Conservation (phyloP, 1,284 basidiomycete genomes). For the Leccinum laetum region DNA sequence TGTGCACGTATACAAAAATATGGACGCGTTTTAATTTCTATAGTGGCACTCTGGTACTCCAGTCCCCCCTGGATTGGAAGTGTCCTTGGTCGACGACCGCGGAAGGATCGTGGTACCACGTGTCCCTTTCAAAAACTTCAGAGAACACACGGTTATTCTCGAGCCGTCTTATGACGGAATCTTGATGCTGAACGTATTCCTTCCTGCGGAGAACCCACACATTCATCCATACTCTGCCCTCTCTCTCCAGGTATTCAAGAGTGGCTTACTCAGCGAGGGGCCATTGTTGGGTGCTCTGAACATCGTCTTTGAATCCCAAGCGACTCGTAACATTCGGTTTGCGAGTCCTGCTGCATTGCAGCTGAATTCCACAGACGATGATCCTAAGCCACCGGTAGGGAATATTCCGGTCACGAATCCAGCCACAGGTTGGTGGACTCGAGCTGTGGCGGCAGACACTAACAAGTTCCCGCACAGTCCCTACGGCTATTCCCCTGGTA, state of each 20-base stretch:
- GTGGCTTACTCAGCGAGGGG: too few relatives aligned
- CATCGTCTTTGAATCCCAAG: slow-evolving; percentile 12
- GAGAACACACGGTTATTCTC: neutral
- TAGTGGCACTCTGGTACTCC: slow-evolving; percentile 10
- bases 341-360: slow-evolving; percentile 7
- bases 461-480: too few relatives aligned
- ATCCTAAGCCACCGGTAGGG: neutral
- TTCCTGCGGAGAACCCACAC: neutral
- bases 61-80: slow-evolving; percentile 2
- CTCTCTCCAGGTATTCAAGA: slow-evolving; percentile 5
- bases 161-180: slow-evolving; percentile 7
- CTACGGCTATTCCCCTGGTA: too few relatives aligned
- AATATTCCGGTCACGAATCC: slow-evolving; percentile 8
- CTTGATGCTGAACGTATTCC: slow-evolving; percentile 8
- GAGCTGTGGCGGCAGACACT: too few relatives aligned
- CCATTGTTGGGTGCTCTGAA: slow-evolving; percentile 14
- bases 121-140: neutral
- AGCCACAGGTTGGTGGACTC: too few relatives aligned
- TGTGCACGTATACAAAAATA: neutral
- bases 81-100: slow-evolving; percentile 11
- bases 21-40: neutral
- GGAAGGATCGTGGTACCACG: slow-evolving; percentile 7
- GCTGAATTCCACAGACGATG: neutral
- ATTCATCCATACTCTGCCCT: slow-evolving; percentile 14
- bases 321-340: slow-evolving; percentile 15